These are phyloP conservation scores for Saccharomycopsis microspora DNA, from an alignment of 805 yeast species.

Conservation along the genomic window DNA sequence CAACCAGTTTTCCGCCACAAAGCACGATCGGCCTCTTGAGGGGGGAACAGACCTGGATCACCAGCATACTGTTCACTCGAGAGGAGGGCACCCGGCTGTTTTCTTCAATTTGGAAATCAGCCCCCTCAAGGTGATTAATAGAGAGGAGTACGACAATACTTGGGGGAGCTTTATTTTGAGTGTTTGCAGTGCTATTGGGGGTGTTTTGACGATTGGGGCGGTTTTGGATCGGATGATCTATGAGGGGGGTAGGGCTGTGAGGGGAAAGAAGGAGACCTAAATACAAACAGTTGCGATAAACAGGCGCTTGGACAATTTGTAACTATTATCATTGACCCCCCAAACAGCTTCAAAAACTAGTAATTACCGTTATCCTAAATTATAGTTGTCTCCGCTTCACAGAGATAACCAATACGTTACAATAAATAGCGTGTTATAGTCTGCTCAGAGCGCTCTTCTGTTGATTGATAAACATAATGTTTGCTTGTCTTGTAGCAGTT, in stretches of 20 bases:
- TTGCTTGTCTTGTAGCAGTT: no score
- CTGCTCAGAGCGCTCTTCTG: no score
- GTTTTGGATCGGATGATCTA: slow-evolving; percentile 78
- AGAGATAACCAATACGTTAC: no score
- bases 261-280: slow-evolving; percentile 46
- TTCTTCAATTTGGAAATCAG: slow-evolving; percentile 85
- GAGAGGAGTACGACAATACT: slow-evolving; percentile 53
- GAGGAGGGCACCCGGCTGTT: slow-evolving; percentile 88
- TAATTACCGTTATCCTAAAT: no score
- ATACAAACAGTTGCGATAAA: background rate
- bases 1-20: slow-evolving; percentile 82
- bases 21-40: slow-evolving; percentile 70
- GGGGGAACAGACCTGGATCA: slow-evolving; percentile 93
- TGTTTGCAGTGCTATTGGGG: slow-evolving; percentile 83
- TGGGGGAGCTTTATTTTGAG: slow-evolving; percentile 79
- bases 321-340: no score
- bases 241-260: slow-evolving; percentile 73
- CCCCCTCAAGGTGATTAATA: slow-evolving; percentile 82
- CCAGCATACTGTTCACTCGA: slow-evolving; percentile 67
- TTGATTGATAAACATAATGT: no score
- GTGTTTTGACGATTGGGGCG: slow-evolving; percentile 87
- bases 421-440: no score
- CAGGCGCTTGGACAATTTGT: no score
- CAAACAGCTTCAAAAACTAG: no score
- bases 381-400: no score